Base-by-base conservation (phyloP, 2,329 filamentous ascomycete species). In the Diaporthe vexans region DNA sequence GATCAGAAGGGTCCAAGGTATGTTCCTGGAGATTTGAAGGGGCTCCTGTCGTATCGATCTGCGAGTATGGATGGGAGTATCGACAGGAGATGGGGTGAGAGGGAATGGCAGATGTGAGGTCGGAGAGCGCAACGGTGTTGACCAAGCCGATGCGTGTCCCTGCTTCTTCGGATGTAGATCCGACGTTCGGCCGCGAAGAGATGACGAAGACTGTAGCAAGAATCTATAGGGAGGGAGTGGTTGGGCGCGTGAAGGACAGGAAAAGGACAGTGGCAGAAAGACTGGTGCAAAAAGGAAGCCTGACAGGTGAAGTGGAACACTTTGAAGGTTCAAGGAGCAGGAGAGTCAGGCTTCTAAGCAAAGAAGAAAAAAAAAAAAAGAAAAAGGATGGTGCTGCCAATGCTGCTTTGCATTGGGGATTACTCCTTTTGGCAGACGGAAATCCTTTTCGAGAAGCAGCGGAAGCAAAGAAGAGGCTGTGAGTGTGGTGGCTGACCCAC, bases 361-460 rank as follows among this genome's bases (percentile, higher is more conserved):
- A 37, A 43, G 19, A 4, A 7, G n/a, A 43, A 43, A 17, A 21
- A 29, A 29, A n/a, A n/a, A 6, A 46, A 21, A 46, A 46, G 6
- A 19, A 46, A n/a, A 54, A 54, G 37, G 21, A 68, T 15, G n/a
- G 63, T 54, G 48, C 48, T 33, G 63, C 63, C 63, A 68, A 54
- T 54, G 48, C 46, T 68, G 33, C 33, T 51, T 26, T 68, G 63
- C 48, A 54, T 54, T 68, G 48, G 29, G 29, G 24, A 68, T 54
- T 68, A 24, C 63, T 52, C 46, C n/a, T 67, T 52, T 52, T 24
- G 63, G 46, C 10, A 17, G 61, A 24, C 61, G 46, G 46, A 26
- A 54, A 68, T 52, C 46, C 48, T 68, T 54, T 68, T 68, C 63
- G 63, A 68, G 63, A 54, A 40, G 48, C 63, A 52, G 48, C 63